Base-by-base conservation (phyloP, 129 eudicot genomes). In the Helichrysum umbraculigerum region DNA sequence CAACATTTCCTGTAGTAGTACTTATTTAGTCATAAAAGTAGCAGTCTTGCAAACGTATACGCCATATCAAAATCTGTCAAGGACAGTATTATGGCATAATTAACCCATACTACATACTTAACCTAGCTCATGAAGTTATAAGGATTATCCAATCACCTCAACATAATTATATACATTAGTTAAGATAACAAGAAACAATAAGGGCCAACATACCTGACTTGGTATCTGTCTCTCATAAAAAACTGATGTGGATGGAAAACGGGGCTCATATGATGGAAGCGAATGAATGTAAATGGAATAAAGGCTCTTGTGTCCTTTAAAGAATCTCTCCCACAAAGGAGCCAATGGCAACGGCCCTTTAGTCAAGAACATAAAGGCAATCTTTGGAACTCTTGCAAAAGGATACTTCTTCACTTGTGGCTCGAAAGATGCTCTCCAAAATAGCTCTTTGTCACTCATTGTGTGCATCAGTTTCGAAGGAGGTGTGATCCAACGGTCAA, bases 321-420 rank as follows among this genome's bases (percentile, higher is more conserved):
- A 91, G 59, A 91, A 94, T 84, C 97, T 91, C 85, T 89, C 97
- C 98, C 98, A 94, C 19, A 94, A 85, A 34, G 93, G 97, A 47
- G 98, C 91, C 79, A 94, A 81, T 0, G 96, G 97, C 78, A 94
- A 75, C 41, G 98, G 98, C 17, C 98, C 98, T 85, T 91, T 94
- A 4, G 98, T 89, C 90, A 94, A 94, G 90, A 94, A 94, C 98
- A 94, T 91, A 80, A 94, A 94, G 0, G 98, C 98, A 80, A 94
- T 82, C 85, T 89, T 94, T 19, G 98, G 96, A 58, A 84, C 87
- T 83, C 98, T 87, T 5, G 67, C 19, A 71, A 88, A 93, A 0
- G 98, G 98, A 75, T 90, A 93, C 81, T 75, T 85, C 61, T 82
- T 88, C 16, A 87, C 78, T 39, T 82, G 82, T 11, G 98, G 96